A percentile compares a stretch with the other conserved stretches of the same genome.
These are phyloP conservation scores for Chloris gayana DNA, from an alignment of 176 grass and related monocot species.

Conservation along the genomic window DNA sequence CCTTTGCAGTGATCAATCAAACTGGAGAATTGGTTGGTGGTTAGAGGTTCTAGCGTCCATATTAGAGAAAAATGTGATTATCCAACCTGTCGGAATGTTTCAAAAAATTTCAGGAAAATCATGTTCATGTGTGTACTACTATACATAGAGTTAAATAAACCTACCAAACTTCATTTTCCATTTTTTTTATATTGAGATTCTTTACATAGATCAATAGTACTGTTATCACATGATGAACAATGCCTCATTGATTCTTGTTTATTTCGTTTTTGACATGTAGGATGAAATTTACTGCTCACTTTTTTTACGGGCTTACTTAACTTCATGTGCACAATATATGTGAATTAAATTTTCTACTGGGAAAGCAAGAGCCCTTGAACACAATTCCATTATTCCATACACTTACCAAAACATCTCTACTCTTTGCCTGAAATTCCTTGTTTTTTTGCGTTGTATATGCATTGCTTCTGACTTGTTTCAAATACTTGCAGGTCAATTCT, in stretches of 20 bases:
- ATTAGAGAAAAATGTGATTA: not conserved
- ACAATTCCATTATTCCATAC: not conserved
- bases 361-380: not conserved
- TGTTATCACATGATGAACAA: not conserved
- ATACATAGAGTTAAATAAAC: not conserved
- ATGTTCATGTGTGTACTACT: not conserved
- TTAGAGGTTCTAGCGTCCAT: not conserved
- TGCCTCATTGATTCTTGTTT: too few relatives aligned
- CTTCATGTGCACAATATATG: not conserved
- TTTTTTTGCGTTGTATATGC: conserved; percentile 10
- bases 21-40: not conserved
- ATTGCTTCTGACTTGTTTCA: conserved; percentile 37
- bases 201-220: not conserved
- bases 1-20: conserved; percentile 1
- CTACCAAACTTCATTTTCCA: too few relatives aligned
- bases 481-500: conserved; percentile 67
- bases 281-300: not conserved
- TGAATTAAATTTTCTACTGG: not conserved
- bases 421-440: not conserved
- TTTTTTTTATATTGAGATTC: too few relatives aligned
- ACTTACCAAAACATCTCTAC: conserved; percentile 2
- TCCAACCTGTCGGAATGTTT: not conserved
- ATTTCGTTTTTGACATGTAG: too few relatives aligned
- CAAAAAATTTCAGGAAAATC: not conserved
- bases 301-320: not conserved